Percentiles rank a stretch among this genome's conserved stretches.
Conservation (phyloP, 345 rosid genomes). For the Brassica rapa region DNA sequence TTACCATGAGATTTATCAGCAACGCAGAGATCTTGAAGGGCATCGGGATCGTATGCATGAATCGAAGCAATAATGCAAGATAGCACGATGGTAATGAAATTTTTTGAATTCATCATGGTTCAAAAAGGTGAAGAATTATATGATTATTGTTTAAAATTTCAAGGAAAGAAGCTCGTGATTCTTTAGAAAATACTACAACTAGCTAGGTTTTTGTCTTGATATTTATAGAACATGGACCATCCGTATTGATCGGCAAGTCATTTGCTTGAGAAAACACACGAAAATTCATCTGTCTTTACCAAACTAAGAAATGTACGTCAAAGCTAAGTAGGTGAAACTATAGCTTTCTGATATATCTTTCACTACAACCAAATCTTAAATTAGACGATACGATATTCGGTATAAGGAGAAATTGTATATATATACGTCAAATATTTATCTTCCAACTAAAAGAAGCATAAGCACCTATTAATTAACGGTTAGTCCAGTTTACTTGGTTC, state of each 20-base stretch:
- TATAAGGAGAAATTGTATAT: background rate
- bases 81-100: slow-evolving; percentile 4
- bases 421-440: background rate
- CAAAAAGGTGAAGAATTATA: background rate
- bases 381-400: background rate
- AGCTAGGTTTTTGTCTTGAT: background rate
- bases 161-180: background rate
- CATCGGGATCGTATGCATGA: slow-evolving; percentile 58
- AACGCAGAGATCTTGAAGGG: slow-evolving; percentile 72
- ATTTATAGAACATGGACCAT: slow-evolving; percentile 18
- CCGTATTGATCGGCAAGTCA: slow-evolving; percentile 6
- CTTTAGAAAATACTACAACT: background rate
- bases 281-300: slow-evolving; percentile 23
- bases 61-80: slow-evolving; percentile 35
- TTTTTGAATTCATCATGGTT: slow-evolving; percentile 22
- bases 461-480: background rate
- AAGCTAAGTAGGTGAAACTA: slow-evolving; percentile 26
- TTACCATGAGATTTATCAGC: slow-evolving; percentile 44
- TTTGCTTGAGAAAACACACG: slow-evolving; percentile 6
- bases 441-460: background rate
- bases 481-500: slow-evolving; percentile 4
- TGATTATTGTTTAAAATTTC: background rate
- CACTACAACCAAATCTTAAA: slow-evolving; percentile 18
- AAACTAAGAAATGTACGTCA: slow-evolving; percentile 37
- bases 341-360: slow-evolving; percentile 23